Evolutionary conservation across 2,329 filamentous ascomycete species (phyloP).

Genomic region (Fusarium chuoi): DNA sequence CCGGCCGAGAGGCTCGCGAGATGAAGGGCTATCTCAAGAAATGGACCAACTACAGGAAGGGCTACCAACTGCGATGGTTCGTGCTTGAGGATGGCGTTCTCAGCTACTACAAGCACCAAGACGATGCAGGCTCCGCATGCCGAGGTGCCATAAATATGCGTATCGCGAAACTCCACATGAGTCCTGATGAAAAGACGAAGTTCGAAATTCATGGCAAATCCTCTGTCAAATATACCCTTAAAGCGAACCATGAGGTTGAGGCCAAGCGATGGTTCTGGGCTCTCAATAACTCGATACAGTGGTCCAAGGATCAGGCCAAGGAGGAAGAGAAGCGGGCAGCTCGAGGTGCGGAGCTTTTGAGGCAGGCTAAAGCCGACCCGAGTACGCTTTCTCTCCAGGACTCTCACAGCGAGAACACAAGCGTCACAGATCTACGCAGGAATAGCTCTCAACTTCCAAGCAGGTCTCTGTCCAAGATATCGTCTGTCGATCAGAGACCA

Average conservation of each 20-base stretch:
- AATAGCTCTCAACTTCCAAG: conserved; percentile 58
- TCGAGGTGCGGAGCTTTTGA: conserved; percentile 78
- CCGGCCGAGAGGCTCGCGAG: conserved; percentile 88
- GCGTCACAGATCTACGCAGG: conserved; percentile 57
- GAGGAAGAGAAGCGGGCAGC: conserved; percentile 84
- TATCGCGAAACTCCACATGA: conserved; percentile 95
- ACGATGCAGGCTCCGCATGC: conserved; percentile 94
- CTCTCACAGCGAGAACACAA: conserved; percentile 63
- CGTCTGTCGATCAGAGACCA: conserved; percentile 47
- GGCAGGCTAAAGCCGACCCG: conserved; percentile 83
- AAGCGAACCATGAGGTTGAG: conserved; percentile 97
- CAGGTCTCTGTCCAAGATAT: conserved; percentile 44
- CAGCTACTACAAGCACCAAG: conserved; percentile 99
- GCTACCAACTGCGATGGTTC: conserved; percentile 97
- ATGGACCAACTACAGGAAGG: conserved; percentile 98
- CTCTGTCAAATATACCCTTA: conserved; percentile 97
- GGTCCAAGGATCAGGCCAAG: conserved; percentile 95
- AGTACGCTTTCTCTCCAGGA: conserved; percentile 60
- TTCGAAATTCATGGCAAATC: conserved; percentile 99
- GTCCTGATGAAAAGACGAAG: conserved; percentile 94
- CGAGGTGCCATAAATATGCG: conserved; percentile 99
- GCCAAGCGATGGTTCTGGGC: conserved; percentile 99
- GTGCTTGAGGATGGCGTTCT: conserved; percentile 96
- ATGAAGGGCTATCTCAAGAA: conserved; percentile 99
- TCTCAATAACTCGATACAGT: conserved; percentile 98